A percentile compares a stretch with the other conserved stretches of the same genome.
phyloP scores from a whole-genome alignment of 345 rosid genomes.

The Bruguiera parviflora region DNA sequence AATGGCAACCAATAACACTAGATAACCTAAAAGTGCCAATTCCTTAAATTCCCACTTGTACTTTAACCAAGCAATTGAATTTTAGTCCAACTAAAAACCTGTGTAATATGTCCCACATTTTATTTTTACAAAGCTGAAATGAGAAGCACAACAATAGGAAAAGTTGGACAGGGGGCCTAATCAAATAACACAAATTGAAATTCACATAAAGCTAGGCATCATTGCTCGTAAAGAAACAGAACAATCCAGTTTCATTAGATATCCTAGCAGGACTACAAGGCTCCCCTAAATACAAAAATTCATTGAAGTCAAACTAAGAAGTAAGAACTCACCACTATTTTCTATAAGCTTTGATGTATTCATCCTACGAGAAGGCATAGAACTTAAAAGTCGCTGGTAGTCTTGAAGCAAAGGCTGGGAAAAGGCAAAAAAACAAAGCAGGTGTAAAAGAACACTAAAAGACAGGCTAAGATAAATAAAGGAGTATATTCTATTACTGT shows the following conservation, averaged over 20 bases:
- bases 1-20: too few species aligned
- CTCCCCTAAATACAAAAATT: not conserved
- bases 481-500: not conserved
- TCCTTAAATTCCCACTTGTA: too few species aligned
- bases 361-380: slow-evolving; percentile 97
- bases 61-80: too few species aligned
- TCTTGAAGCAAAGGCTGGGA: slow-evolving; percentile 99
- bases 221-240: too few species aligned
- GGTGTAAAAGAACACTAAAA: slow-evolving; percentile 28
- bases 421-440: slow-evolving; percentile 32
- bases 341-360: slow-evolving; percentile 90
- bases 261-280: not conserved
- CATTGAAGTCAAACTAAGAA: slow-evolving; percentile 10
- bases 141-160: too few species aligned
- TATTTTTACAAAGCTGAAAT: too few species aligned
- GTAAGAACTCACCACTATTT: slow-evolving; percentile 67
- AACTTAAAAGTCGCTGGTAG: slow-evolving; percentile 98
- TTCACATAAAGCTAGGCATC: too few species aligned
- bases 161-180: too few species aligned
- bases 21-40: too few species aligned
- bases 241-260: not conserved
- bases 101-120: too few species aligned
- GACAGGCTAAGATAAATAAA: slow-evolving; percentile 1
- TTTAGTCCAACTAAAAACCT: too few species aligned
- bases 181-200: too few species aligned